Evolutionary conservation across 352 stramenopile genomes (phyloP), one percentile per base, ranked within the genome.

Genomic region (Pythium vanterpoolii): DNA sequence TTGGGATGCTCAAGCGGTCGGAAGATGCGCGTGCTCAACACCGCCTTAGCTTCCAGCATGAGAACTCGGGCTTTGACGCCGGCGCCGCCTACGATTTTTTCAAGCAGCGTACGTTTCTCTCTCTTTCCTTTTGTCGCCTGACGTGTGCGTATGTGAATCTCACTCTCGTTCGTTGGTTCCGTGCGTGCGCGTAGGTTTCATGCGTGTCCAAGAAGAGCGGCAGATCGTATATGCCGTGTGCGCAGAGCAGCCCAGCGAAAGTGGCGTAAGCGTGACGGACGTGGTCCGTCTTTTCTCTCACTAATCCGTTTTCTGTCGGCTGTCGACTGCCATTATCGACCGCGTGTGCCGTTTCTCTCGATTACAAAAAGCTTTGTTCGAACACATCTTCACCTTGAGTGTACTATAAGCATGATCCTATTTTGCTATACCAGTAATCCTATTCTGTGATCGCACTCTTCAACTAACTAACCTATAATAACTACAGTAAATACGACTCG

Each of bases 11-110:
- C 13, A 62, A 75, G 56, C 71, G 66, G 26, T 87, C 73, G 44
- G 77, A 86, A 58, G 66, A 82, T 48, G 51, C 54, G 21, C 76
- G 75, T 28, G 61, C 66, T 26, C 62, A 67, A 21, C 71, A 80
- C 45, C 79, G 76, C 7, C 61, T 69, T 27, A 86, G 73, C 60
- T 89, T 87, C 34, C 45, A 75, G 28, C 64, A 78, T 24, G 58
- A 72, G 9, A 34, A 57, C 26, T 86, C 79, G 26, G 65, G 65
- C n/a, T 87, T 87, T 64, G 73, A 90, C 49, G 79, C 79, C 18
- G 65, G 62, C 34, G 63, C 60, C 18, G 73, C 71, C 47, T 87
- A 87, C 57, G 73, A 85, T 60, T 87, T 89, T 57, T 76, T 90
- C 72, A 90, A 90, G 46, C 70, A 55, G 51, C 79, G 77, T 87